Percentiles rank a stretch among this genome's conserved stretches.
Evolutionary conservation across 2,329 filamentous ascomycete genomes (phyloP).

Genomic region (Graphilbum fragrans): DNA sequence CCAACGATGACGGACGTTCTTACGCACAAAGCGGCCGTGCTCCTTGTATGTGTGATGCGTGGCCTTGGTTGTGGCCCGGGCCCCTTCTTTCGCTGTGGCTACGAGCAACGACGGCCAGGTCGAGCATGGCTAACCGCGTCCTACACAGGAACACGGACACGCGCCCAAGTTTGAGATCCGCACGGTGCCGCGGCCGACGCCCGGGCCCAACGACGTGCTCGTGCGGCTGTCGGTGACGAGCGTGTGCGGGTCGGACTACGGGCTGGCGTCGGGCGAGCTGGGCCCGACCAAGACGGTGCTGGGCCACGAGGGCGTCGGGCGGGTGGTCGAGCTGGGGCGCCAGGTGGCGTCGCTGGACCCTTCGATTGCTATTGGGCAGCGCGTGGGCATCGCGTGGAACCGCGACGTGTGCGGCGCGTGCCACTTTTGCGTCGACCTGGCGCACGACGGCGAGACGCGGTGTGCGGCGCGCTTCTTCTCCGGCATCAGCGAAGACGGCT

Average conservation of each 20-base stretch:
- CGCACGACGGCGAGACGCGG: constrained; percentile 21
- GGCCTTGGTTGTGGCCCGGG: too few species aligned
- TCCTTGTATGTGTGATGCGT: too few species aligned
- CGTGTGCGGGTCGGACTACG: constrained; percentile 26
- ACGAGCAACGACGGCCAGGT: too few species aligned
- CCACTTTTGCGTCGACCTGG: constrained; percentile 13
- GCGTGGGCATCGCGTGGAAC: constrained; percentile 26
- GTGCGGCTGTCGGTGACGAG: constrained; percentile 22
- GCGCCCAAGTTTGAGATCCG: constrained; percentile 12
- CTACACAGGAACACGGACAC: constrained; percentile 4
- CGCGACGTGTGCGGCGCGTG: constrained; percentile 24
- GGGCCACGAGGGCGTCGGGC: constrained; percentile 33
- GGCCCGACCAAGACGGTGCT: constrained; percentile 21
- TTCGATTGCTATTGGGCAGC: constrained; percentile 18
- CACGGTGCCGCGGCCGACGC: constrained; percentile 13
- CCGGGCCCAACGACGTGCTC: constrained; percentile 20
- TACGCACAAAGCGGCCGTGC: constrained; percentile 5
- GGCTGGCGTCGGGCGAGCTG: constrained; percentile 23
- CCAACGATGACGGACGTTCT: too few species aligned
- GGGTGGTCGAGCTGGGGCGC: constrained; percentile 22
- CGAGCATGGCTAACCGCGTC: background rate
- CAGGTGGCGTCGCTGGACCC: constrained; percentile 15
- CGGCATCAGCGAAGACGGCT: constrained; percentile 21
- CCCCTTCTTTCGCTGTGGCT: too few species aligned
- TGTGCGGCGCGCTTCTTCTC: constrained; percentile 21